phyloP scores from a whole-genome alignment of 1,139 yeast genomes.

The Candida labiduridarum region DNA sequence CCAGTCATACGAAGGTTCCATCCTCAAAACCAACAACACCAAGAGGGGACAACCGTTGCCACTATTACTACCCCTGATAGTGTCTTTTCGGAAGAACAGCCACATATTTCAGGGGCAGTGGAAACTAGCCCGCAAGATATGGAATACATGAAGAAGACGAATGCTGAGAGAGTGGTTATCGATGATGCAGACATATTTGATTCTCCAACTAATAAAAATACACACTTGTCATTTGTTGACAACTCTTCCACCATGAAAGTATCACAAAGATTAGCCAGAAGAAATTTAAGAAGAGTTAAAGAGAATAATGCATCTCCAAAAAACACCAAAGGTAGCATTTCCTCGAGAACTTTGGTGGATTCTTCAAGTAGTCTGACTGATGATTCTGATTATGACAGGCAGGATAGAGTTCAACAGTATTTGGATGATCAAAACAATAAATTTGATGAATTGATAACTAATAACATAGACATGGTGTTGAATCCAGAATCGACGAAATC shows the following conservation, averaged over 20 bases:
- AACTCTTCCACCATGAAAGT: constrained; percentile 12
- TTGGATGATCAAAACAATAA: constrained; percentile 42
- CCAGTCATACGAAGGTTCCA: constrained; percentile 6
- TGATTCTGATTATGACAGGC: constrained; percentile 2
- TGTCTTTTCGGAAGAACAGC: too few relatives aligned
- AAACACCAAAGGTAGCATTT: not conserved
- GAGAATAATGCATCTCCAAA: not conserved
- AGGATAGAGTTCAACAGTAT: constrained; percentile 24
- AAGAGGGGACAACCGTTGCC: not conserved
- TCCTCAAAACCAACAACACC: not conserved
- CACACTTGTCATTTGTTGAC: constrained; percentile 12
- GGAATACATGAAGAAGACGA: not conserved
- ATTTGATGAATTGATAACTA: constrained; percentile 38
- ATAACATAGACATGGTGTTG: constrained; percentile 33
- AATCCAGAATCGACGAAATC: constrained; percentile 18
- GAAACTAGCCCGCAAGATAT: not conserved
- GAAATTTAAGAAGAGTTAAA: constrained; percentile 3
- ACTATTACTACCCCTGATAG: not conserved
- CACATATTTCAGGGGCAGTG: too few relatives aligned
- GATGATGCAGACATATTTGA: constrained; percentile 12
- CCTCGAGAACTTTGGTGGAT: not conserved
- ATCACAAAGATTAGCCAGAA: constrained; percentile 14
- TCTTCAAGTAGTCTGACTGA: not conserved
- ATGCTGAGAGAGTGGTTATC: not conserved
- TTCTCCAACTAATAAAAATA: constrained; percentile 1